These are phyloP conservation scores for Sarocladium kiliense DNA, from an alignment of 2,329 filamentous ascomycete genomes.

Conservation along the genomic window DNA sequence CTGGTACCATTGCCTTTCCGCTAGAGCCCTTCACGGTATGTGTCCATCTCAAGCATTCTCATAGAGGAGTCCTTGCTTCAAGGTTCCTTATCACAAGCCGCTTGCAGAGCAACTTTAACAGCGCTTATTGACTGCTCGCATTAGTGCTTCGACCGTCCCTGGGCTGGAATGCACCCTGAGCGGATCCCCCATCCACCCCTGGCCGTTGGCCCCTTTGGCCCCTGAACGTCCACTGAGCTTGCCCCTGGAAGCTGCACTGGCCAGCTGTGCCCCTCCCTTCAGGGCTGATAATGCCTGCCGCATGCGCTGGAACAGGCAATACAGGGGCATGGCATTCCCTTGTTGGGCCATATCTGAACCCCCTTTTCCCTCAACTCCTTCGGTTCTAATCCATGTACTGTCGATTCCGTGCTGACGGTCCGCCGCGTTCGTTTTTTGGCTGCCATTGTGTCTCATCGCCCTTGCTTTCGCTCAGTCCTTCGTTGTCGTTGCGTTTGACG, in stretches of 20 bases:
- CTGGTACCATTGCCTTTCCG: not conserved
- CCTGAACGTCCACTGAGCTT: not conserved
- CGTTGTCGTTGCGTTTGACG: not conserved
- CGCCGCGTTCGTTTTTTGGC: not conserved
- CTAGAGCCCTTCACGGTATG: no score
- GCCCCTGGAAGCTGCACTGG: not conserved
- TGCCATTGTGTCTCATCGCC: not conserved
- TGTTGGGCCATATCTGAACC: not conserved
- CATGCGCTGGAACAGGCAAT: constrained; percentile 1
- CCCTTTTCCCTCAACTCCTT: not conserved
- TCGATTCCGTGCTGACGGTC: not conserved
- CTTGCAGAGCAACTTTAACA: not conserved
- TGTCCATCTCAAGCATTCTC: no score
- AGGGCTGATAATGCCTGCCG: not conserved
- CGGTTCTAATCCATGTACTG: not conserved
- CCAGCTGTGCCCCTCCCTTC: not conserved
- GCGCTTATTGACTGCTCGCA: not conserved
- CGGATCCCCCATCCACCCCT: not conserved
- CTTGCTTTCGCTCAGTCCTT: not conserved
- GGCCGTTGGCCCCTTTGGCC: not conserved
- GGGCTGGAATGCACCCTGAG: not conserved
- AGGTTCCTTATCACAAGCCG: not conserved
- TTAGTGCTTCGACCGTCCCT: not conserved
- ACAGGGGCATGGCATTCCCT: not conserved
- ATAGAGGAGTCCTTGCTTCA: not conserved